phyloP scores from a whole-genome alignment of 164 flowering plant species.

The Buxus sempervirens region DNA sequence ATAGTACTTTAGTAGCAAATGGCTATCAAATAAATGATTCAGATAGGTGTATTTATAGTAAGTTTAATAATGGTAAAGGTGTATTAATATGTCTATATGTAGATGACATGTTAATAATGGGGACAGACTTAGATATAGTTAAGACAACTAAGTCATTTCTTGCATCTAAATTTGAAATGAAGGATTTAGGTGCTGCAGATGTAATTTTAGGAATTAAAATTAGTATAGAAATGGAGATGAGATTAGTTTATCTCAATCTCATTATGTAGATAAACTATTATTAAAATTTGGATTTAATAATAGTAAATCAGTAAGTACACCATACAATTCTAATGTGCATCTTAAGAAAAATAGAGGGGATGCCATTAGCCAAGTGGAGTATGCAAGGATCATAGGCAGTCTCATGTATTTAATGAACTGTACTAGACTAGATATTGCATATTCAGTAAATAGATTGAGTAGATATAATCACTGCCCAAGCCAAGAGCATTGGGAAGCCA shows the following conservation, averaged over 20 bases:
- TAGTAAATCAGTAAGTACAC: background rate
- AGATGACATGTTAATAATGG: no score
- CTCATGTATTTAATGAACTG: background rate
- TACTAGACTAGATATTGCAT: background rate
- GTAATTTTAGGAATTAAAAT: no score
- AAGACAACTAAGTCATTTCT: no score
- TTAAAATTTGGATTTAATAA: background rate
- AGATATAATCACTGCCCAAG: background rate
- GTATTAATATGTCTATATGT: no score
- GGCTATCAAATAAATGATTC: no score
- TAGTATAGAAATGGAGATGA: no score
- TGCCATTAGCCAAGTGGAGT: background rate
- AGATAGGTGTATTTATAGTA: no score
- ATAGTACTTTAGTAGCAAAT: no score
- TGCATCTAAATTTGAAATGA: no score
- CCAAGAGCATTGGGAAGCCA: background rate
- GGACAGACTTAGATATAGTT: no score
- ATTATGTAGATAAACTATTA: background rate
- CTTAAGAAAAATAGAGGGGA: background rate
- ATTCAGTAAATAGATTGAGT: background rate
- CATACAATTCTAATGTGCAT: background rate
- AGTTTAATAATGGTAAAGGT: no score
- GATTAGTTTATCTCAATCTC: background rate
- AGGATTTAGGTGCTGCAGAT: no score
- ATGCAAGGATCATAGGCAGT: background rate